These are phyloP conservation scores for Russula emetica DNA, from an alignment of 768 basidiomycete genomes.

Conservation along the genomic window DNA sequence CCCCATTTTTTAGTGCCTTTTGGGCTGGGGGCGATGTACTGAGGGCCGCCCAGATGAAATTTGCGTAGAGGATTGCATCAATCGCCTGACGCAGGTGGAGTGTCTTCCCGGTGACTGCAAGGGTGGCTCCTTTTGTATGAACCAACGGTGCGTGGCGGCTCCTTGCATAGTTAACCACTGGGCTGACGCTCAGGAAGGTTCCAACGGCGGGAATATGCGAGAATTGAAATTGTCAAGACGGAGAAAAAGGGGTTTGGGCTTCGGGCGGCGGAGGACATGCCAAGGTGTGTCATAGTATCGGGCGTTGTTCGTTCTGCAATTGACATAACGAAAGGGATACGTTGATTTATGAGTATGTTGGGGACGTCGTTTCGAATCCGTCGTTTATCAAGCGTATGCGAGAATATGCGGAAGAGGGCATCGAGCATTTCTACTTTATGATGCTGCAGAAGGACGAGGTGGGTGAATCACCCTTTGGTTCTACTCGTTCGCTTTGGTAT, in stretches of 20 bases:
- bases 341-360: slow-evolving; percentile 97
- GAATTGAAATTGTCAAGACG: slow-evolving; percentile 86
- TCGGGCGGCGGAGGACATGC: slow-evolving; percentile 64
- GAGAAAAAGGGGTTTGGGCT: slow-evolving; percentile 96
- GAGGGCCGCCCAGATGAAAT: slow-evolving; percentile 59
- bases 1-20: slow-evolving; percentile 23
- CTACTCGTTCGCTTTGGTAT: neutral
- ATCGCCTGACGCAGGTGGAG: slow-evolving; percentile 94
- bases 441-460: slow-evolving; percentile 98
- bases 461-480: slow-evolving; percentile 25
- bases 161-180: neutral
- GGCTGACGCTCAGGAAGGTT: slow-evolving; percentile 52
- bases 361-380: slow-evolving; percentile 85
- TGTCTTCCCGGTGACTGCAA: slow-evolving; percentile 89
- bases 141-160: slow-evolving; percentile 70
- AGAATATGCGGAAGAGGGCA: slow-evolving; percentile 88
- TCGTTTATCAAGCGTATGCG: slow-evolving; percentile 93
- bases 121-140: slow-evolving; percentile 76
- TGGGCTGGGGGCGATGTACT: slow-evolving; percentile 26
- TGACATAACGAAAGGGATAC: slow-evolving; percentile 53
- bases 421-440: slow-evolving; percentile 99
- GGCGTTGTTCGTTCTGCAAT: neutral
- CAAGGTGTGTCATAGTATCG: slow-evolving; percentile 45
- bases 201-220: slow-evolving; percentile 77
- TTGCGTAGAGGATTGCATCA: slow-evolving; percentile 95